These are phyloP conservation scores for Aspergillus olivimuriae DNA, from an alignment of 495 filamentous ascomycete genomes.

Conservation along the genomic window DNA sequence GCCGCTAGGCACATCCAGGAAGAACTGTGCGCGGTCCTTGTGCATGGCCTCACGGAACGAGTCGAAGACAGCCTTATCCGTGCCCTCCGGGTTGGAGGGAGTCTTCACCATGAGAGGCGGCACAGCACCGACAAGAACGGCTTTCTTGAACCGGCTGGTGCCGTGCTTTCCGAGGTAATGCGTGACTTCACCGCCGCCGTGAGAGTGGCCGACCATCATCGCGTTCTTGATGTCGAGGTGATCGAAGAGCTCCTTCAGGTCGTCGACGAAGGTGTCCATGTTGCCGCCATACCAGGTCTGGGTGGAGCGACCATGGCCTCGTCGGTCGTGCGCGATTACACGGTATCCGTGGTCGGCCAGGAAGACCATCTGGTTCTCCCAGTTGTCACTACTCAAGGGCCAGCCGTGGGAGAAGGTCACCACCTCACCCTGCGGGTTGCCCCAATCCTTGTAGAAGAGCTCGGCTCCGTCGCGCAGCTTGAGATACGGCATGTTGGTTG, in stretches of 20 bases:
- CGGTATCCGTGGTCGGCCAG: conserved; percentile 31
- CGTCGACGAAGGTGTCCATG: conserved; percentile 32
- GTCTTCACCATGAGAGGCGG: conserved; percentile 32
- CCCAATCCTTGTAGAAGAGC: conserved; percentile 39
- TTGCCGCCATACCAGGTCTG: conserved; percentile 37
- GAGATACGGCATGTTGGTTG: conserved; percentile 17
- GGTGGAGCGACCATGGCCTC: conserved; percentile 35
- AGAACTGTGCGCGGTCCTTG: conserved; percentile 33
- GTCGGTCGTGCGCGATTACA: conserved; percentile 36
- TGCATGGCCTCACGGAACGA: conserved; percentile 27
- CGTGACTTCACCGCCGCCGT: conserved; percentile 36
- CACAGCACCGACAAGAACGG: conserved; percentile 31
- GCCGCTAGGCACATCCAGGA: conserved; percentile 32
- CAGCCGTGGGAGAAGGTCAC: conserved; percentile 37
- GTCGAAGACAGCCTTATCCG: conserved; percentile 29
- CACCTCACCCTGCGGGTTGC: conserved; percentile 19
- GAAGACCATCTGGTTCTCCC: conserved; percentile 37
- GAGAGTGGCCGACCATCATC: conserved; percentile 35
- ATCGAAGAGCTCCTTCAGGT: conserved; percentile 29
- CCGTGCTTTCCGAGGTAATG: conserved; percentile 29
- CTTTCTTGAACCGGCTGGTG: conserved; percentile 28
- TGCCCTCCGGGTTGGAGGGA: conserved; percentile 23
- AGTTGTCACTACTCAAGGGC: conserved; percentile 37
- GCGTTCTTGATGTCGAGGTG: conserved; percentile 27
- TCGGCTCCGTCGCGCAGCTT: conserved; percentile 26